Evolutionary conservation across 2,329 filamentous ascomycete genomes (phyloP).

Genomic region (Sporothrix pseudoabietina): DNA sequence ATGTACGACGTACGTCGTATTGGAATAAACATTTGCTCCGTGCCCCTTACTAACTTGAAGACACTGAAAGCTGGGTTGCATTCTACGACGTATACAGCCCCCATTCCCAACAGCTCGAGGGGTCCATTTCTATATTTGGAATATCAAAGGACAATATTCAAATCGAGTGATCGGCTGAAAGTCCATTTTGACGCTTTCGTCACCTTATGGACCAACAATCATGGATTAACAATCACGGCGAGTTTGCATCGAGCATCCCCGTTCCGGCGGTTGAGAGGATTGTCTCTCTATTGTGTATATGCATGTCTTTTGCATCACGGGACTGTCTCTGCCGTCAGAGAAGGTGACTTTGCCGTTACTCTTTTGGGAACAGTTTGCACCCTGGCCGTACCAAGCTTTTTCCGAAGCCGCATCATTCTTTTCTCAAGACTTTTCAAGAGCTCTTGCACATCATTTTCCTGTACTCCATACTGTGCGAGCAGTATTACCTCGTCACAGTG

Average conservation of each 20-base stretch:
- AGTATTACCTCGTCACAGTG: background rate
- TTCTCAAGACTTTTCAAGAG: background rate
- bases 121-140: background rate
- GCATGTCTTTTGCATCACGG: background rate
- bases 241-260: background rate
- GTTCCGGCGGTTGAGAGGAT: background rate
- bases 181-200: background rate
- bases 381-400: conserved; percentile 10
- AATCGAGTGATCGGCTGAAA: background rate
- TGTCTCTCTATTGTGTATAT: background rate
- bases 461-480: background rate
- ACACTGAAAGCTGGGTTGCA: background rate
- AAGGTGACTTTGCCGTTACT: background rate
- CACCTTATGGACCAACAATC: background rate
- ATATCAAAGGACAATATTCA: background rate
- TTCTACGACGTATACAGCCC: background rate
- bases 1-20: no score
- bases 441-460: background rate
- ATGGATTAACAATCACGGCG: background rate
- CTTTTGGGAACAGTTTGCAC: conserved; percentile 10
- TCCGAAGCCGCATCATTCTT: background rate
- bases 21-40: background rate
- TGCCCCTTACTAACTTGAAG: background rate
- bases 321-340: background rate
- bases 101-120: background rate